Conservation (phyloP, 495 filamentous ascomycete genomes). For the Neurospora hispaniola region DNA sequence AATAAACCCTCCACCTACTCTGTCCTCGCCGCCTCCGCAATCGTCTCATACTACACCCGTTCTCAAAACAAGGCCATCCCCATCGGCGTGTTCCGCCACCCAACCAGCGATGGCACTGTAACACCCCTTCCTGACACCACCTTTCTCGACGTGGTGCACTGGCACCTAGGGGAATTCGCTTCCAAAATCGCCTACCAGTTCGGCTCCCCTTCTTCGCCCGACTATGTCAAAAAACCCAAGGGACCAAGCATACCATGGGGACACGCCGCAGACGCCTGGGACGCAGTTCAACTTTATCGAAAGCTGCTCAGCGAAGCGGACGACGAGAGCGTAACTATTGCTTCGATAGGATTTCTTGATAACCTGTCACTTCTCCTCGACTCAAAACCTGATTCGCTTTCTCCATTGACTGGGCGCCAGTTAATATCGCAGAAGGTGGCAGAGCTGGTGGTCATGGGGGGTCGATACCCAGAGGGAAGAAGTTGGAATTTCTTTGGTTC, state of each 20-base stretch:
- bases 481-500: conserved; percentile 35
- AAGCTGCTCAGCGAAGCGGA: conserved; percentile 23
- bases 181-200: neutral
- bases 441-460: conserved; percentile 39
- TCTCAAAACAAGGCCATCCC: conserved; percentile 12
- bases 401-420: conserved; percentile 22
- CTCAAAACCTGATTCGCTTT: conserved; percentile 25
- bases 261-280: conserved; percentile 19
- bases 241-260: conserved; percentile 32
- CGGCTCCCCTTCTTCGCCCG: neutral
- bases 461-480: conserved; percentile 30
- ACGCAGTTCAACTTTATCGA: conserved; percentile 33
- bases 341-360: conserved; percentile 32
- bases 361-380: conserved; percentile 33
- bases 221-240: conserved; percentile 3
- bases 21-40: conserved; percentile 29
- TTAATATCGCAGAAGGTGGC: conserved; percentile 31
- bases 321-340: conserved; percentile 32
- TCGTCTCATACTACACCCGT: conserved; percentile 33
- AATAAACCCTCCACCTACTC: conserved; percentile 34
- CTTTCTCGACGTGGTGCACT: conserved; percentile 31
- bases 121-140: conserved; percentile 25
- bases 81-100: conserved; percentile 23
- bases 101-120: neutral
- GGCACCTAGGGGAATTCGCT: conserved; percentile 19